A percentile compares a stretch with the other conserved stretches of the same genome.
Evolutionary conservation across 2,329 filamentous ascomycete species (phyloP).

Genomic region (Dothistroma septosporum): DNA sequence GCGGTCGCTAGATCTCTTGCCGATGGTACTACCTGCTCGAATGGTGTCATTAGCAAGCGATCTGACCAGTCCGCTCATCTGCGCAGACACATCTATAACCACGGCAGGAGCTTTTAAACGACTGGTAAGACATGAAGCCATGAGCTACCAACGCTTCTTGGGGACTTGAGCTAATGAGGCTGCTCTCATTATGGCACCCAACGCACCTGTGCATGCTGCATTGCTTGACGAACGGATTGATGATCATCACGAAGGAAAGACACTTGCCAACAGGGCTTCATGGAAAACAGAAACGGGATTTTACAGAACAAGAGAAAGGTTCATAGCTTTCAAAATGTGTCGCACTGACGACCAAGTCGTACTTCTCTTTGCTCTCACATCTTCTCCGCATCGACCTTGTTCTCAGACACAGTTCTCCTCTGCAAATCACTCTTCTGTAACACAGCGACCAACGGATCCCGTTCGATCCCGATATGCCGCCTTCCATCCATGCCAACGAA

Average conservation of each 20-base stretch:
- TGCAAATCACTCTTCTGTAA: background rate
- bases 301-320: background rate
- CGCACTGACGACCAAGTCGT: background rate
- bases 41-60: slow-evolving; percentile 30
- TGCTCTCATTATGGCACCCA: background rate
- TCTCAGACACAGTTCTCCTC: background rate
- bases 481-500: slow-evolving; percentile 49
- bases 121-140: background rate
- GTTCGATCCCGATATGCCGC: slow-evolving; percentile 51
- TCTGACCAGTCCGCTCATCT: slow-evolving; percentile 4
- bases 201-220: background rate
- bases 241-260: background rate
- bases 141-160: background rate
- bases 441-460: slow-evolving; percentile 37
- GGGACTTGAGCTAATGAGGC: background rate
- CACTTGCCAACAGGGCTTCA: background rate
- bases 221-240: background rate
- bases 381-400: background rate
- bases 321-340: background rate
- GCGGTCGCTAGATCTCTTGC: slow-evolving; percentile 39
- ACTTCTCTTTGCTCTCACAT: background rate
- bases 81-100: slow-evolving; percentile 1
- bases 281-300: background rate
- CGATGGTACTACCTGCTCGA: slow-evolving; percentile 39
- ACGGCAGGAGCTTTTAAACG: slow-evolving; percentile 5